Percentiles rank a stretch among this genome's conserved stretches.
Conservation (phyloP, 2,329 filamentous ascomycete species). For the Incumbomyces delicatus region DNA sequence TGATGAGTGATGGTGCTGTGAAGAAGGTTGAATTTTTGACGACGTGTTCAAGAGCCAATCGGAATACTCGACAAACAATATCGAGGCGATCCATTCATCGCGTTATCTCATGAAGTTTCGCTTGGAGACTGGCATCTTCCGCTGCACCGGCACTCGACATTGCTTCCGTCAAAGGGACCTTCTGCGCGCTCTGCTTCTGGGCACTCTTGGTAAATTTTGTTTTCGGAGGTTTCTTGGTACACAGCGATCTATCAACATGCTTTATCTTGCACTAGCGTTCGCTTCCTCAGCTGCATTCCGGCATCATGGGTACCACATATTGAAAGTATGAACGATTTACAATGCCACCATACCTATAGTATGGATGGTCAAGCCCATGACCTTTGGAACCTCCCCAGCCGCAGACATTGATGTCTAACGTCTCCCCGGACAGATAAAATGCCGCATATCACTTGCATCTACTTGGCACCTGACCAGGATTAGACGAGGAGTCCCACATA, state of each 20-base stretch:
- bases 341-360: slow-evolving; percentile 31
- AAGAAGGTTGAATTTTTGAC: no score
- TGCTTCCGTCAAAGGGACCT: neutral
- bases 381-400: slow-evolving; percentile 33
- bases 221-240: slow-evolving; percentile 28
- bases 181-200: neutral
- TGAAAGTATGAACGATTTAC: neutral
- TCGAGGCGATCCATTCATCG: no score
- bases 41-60: no score
- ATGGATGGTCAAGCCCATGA: slow-evolving; percentile 23
- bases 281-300: no score
- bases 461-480: slow-evolving; percentile 37
- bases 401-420: slow-evolving; percentile 36
- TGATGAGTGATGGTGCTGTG: slow-evolving; percentile 8
- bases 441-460: slow-evolving; percentile 31
- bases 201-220: neutral
- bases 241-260: slow-evolving; percentile 30
- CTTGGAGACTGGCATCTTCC: no score
- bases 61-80: no score
- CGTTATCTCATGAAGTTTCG: no score
- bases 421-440: slow-evolving; percentile 34
- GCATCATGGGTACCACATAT: no score
- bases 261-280: slow-evolving; percentile 31
- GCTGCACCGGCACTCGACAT: no score
- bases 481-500: slow-evolving; percentile 29